Base-by-base conservation (phyloP, 768 basidiomycete genomes). In the Lentinula lateritia region DNA sequence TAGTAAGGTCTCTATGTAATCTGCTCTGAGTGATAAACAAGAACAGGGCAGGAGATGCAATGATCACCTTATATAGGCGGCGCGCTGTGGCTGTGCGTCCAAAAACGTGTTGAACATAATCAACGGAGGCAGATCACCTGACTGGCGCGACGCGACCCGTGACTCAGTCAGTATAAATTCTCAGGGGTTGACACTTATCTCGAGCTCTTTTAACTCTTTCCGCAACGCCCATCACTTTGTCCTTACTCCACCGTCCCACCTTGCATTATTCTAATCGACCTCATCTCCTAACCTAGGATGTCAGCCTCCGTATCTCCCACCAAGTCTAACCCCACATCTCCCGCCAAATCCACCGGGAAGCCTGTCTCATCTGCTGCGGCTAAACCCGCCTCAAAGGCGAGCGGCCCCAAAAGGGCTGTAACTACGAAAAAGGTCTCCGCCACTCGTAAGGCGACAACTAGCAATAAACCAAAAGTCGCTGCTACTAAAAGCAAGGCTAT, bases 401-500 rank as follows among this genome's bases (percentile, higher is more conserved):
- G 72, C 48, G 60, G 57, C 23, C 50, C 64, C 0, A 68, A 63
- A 61, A 70, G 69, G 57, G 10, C 67, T 57, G 54, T 61, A 50
- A 45, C 63, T 8, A 60, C 52, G 3, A 70, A 67, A 64, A 69
- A 72, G 64, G 52, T 63, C 5, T 43, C 68, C 45, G 61, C 52
- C 32, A 18, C 62, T 20, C 66, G 67, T 61, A 75, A 75, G 65
- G 57, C 69, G 41, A 52, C 66, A 23, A 62, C 68, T 50, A 50
- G 66, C 57, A 62, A 66, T 52, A 75, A 74, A 64, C 53, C 69
- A 20, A 78, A 78, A 67, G 43, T 68, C 12, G 64, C 18, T 35
- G 34, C 73, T 1, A 63, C 70, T 28, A 76, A 73, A 69, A 32
- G 68, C 34, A 77, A 73, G 65, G 60, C 71, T n/a, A n/a, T 63